These are phyloP conservation scores for Xylaria sp. DNA, from an alignment of 2,329 filamentous ascomycete species.

Conservation along the genomic window DNA sequence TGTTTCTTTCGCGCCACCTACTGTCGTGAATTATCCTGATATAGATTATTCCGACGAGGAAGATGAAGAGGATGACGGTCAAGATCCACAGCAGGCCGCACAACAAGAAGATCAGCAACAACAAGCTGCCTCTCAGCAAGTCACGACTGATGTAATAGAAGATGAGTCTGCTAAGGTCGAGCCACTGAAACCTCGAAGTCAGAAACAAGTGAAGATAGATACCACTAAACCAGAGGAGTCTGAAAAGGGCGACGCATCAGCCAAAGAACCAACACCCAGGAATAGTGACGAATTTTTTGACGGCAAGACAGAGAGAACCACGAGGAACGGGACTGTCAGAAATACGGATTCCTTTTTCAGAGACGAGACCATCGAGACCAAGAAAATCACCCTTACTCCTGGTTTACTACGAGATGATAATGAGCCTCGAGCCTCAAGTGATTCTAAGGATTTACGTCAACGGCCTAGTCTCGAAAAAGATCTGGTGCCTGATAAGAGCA, in stretches of 20 bases:
- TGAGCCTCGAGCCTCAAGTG: slow-evolving; percentile 56
- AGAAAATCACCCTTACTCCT: slow-evolving; percentile 96
- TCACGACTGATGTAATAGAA: slow-evolving; percentile 48
- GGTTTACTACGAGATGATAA: slow-evolving; percentile 88
- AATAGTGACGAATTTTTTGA: slow-evolving; percentile 77
- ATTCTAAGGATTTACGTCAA: slow-evolving; percentile 60
- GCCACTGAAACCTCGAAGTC: slow-evolving; percentile 62
- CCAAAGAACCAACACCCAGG: slow-evolving; percentile 49
- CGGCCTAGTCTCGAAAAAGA: slow-evolving; percentile 67
- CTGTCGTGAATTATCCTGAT: slow-evolving; percentile 88
- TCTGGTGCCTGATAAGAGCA: slow-evolving; percentile 61
- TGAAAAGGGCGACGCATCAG: slow-evolving; percentile 43
- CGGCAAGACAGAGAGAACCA: slow-evolving; percentile 67
- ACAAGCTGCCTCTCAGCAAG: slow-evolving; percentile 48
- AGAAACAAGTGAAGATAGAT: slow-evolving; percentile 55
- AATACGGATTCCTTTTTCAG: slow-evolving; percentile 98
- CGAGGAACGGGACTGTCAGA: slow-evolving; percentile 85
- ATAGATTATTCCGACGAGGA: slow-evolving; percentile 89
- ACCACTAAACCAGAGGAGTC: slow-evolving; percentile 53
- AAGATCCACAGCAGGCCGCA: slow-evolving; percentile 51
- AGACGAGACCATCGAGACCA: slow-evolving; percentile 92
- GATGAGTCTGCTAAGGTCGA: slow-evolving; percentile 68
- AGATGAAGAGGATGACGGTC: slow-evolving; percentile 61
- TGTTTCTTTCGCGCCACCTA: slow-evolving; percentile 85
- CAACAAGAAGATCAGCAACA: slow-evolving; percentile 50